A percentile compares a stretch with the other conserved stretches of the same genome.
Evolutionary conservation across 164 flowering plant genomes (phyloP).

Genomic region (Cinnamomum micranthum): DNA sequence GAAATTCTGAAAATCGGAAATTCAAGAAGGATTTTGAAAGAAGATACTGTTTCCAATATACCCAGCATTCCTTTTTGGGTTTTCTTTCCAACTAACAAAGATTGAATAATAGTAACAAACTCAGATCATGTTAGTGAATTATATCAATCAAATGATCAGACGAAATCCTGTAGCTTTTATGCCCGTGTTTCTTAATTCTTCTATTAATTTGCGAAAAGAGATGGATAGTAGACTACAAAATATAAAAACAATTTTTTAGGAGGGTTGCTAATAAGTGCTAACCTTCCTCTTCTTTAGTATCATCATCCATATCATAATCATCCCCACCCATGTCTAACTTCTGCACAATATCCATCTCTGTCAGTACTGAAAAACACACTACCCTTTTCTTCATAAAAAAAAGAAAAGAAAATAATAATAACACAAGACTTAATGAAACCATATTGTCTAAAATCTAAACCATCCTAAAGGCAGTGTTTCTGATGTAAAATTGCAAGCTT

Average conservation of each 20-base stretch:
- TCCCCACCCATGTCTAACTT: conserved; percentile 34
- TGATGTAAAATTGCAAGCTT: not conserved
- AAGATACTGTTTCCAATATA: no score
- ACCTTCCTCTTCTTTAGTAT: conserved; percentile 28
- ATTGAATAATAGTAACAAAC: not conserved
- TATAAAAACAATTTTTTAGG: not conserved
- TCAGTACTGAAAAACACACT: conserved; percentile 19
- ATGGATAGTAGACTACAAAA: not conserved
- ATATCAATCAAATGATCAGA: not conserved
- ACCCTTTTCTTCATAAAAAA: conserved; percentile 7
- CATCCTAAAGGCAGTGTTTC: not conserved
- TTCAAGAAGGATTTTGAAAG: not conserved
- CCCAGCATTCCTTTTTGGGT: not conserved
- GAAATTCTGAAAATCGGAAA: not conserved
- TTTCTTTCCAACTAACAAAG: not conserved
- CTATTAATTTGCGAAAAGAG: not conserved
- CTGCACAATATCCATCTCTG: conserved; percentile 23
- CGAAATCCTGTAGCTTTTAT: not conserved
- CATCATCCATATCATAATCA: conserved; percentile 31
- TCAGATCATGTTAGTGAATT: not conserved
- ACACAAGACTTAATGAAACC: no score
- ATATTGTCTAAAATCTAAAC: not conserved
- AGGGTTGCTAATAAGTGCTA: conserved; percentile 3
- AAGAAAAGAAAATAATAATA: no score
- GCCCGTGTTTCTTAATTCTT: not conserved